Percentiles rank a stretch among this genome's conserved stretches.
These are phyloP conservation scores for Nemania diffusa DNA, from an alignment of 2,329 filamentous ascomycete genomes.

Conservation along the genomic window DNA sequence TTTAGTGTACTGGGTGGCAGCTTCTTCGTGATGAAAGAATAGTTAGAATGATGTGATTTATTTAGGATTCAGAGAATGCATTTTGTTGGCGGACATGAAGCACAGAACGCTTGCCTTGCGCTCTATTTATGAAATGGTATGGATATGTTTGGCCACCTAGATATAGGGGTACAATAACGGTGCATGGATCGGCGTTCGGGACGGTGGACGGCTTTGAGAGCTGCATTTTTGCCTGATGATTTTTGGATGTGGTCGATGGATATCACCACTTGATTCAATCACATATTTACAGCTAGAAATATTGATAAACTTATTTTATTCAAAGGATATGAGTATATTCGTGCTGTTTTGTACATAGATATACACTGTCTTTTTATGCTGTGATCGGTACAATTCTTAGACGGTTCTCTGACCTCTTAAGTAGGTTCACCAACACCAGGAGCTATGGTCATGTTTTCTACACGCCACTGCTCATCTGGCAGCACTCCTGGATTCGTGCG, in stretches of 20 bases:
- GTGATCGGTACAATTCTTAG: not conserved
- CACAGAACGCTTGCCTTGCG: slow-evolving; percentile 11
- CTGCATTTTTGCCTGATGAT: slow-evolving; percentile 1
- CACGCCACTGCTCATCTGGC: not conserved
- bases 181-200: slow-evolving; percentile 33
- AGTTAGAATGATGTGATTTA: not conserved
- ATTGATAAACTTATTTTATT: not conserved
- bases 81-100: not conserved
- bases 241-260: not conserved
- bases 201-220: slow-evolving; percentile 21
- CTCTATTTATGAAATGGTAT: slow-evolving; percentile 4
- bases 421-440: not conserved
- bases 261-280: not conserved
- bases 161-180: slow-evolving; percentile 6
- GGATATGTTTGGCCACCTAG: not conserved
- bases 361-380: slow-evolving; percentile 17
- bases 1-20: slow-evolving; percentile 62
- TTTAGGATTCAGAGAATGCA: not conserved
- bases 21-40: slow-evolving; percentile 58
- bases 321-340: not conserved
- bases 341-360: slow-evolving; percentile 23
- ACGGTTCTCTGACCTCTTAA: not conserved
- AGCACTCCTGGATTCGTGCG: not conserved
- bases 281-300: slow-evolving; percentile 1
- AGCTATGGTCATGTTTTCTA: not conserved